These are phyloP conservation scores for Helenozyma baotianmanensis DNA, from an alignment of 805 yeast genomes.

Conservation along the genomic window DNA sequence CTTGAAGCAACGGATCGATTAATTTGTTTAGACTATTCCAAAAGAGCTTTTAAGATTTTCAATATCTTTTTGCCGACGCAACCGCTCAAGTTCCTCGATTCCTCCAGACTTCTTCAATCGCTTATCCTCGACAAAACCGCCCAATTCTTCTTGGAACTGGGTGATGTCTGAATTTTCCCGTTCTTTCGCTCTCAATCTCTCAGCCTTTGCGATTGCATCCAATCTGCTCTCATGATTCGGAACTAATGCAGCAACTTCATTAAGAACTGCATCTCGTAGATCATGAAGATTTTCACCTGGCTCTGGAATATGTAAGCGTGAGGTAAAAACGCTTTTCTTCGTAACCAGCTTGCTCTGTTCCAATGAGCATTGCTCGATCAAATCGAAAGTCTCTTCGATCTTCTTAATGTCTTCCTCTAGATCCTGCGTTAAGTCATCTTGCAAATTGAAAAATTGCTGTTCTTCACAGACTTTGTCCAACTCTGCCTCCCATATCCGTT, in stretches of 20 bases:
- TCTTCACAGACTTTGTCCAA: conserved; percentile 88
- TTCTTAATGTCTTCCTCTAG: conserved; percentile 74
- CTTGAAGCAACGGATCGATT: no score
- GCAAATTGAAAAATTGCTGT: conserved; percentile 86
- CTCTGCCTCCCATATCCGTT: conserved; percentile 86
- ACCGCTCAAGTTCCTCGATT: conserved; percentile 75
- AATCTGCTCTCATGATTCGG: conserved; percentile 84
- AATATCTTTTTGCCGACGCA: conserved; percentile 62
- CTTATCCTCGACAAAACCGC: conserved; percentile 74
- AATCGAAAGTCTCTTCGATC: conserved; percentile 74
- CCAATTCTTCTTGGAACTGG: conserved; percentile 81
- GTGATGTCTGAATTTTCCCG: conserved; percentile 50
- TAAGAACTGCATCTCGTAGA: conserved; percentile 70
- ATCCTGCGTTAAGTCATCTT: conserved; percentile 79
- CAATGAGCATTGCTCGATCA: conserved; percentile 75
- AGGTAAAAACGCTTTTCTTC: conserved; percentile 34
- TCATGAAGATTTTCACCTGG: conserved; percentile 61
- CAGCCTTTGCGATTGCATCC: conserved; percentile 88
- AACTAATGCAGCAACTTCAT: conserved; percentile 69
- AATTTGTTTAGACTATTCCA: conserved; percentile 28
- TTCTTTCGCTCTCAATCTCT: conserved; percentile 70
- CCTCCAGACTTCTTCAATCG: conserved; percentile 84
- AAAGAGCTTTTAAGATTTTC: conserved; percentile 58
- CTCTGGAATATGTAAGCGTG: conserved; percentile 46
- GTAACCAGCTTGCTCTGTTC: conserved; percentile 66